phyloP scores from a whole-genome alignment of 768 basidiomycete genomes.

The Galerina marginata region DNA sequence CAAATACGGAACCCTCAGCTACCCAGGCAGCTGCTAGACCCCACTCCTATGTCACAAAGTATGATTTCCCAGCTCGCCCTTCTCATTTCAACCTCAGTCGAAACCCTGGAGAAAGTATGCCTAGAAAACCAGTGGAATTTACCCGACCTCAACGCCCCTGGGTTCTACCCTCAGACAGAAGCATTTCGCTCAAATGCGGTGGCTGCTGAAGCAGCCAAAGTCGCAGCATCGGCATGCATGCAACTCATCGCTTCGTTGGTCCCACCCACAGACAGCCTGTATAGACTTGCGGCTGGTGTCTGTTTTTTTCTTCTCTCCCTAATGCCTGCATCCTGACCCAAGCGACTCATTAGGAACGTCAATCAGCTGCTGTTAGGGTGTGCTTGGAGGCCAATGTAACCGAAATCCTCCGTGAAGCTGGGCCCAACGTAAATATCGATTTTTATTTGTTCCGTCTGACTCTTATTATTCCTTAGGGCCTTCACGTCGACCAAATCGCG shows the following conservation, averaged over 20 bases:
- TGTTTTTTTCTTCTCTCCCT: slow-evolving; percentile 8
- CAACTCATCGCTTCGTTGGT: slow-evolving; percentile 34
- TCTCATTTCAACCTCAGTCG: slow-evolving; percentile 29
- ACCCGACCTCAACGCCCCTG: slow-evolving; percentile 27
- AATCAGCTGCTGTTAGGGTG: slow-evolving; percentile 34
- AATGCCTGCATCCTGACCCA: neutral
- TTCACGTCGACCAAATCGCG: slow-evolving; percentile 42
- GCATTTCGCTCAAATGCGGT: slow-evolving; percentile 29
- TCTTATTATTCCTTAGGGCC: slow-evolving; percentile 22
- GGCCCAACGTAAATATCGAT: slow-evolving; percentile 30
- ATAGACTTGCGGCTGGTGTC: slow-evolving; percentile 30
- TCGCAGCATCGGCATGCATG: slow-evolving; percentile 36
- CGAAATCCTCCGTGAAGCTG: slow-evolving; percentile 47
- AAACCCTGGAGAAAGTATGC: slow-evolving; percentile 23
- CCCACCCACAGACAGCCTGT: slow-evolving; percentile 32
- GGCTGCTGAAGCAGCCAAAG: slow-evolving; percentile 32
- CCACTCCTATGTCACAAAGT: neutral
- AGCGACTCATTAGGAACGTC: slow-evolving; percentile 24
- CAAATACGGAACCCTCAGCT: no score
- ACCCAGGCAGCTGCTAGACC: no score
- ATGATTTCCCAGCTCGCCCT: neutral
- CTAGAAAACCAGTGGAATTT: slow-evolving; percentile 15
- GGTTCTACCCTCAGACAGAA: slow-evolving; percentile 29
- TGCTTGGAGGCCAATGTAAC: slow-evolving; percentile 40
- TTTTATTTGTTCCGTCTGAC: neutral